phyloP scores from a whole-genome alignment of 345 rosid genomes.

The Dovyalis caffra region DNA sequence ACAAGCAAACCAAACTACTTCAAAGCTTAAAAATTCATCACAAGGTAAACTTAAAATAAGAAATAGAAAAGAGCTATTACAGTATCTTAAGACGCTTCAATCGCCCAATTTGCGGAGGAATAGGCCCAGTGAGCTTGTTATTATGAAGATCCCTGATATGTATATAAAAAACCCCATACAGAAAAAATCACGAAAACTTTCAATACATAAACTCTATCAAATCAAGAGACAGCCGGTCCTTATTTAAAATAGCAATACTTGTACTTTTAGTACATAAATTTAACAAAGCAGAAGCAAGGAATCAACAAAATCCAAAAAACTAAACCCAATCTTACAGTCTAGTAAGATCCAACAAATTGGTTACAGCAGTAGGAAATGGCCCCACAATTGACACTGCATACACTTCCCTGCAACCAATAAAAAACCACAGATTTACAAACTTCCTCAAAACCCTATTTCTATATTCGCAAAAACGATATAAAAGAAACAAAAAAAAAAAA shows the following conservation, averaged over 20 bases:
- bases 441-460: neutral
- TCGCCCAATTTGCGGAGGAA: conserved; percentile 93
- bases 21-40: neutral
- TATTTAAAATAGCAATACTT: neutral
- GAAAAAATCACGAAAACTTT: neutral
- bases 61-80: conserved; percentile 43
- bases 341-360: conserved; percentile 86
- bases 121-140: conserved; percentile 90
- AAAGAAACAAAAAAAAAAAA: neutral
- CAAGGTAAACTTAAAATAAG: neutral
- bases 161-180: neutral
- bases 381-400: conserved; percentile 96
- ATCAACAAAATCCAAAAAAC: neutral
- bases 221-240: neutral
- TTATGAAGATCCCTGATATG: conserved; percentile 72
- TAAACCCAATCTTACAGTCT: conserved; percentile 56
- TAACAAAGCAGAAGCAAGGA: neutral
- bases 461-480: neutral
- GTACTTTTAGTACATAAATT: neutral
- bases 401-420: conserved; percentile 54
- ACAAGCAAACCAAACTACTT: neutral
- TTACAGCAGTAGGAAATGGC: conserved; percentile 84
- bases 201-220: neutral
- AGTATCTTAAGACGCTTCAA: conserved; percentile 75
- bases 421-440: too few relatives aligned